Evolutionary conservation across 345 rosid genomes (phyloP), one percentile per base, ranked within the genome.

Genomic region (Populus nigra): DNA sequence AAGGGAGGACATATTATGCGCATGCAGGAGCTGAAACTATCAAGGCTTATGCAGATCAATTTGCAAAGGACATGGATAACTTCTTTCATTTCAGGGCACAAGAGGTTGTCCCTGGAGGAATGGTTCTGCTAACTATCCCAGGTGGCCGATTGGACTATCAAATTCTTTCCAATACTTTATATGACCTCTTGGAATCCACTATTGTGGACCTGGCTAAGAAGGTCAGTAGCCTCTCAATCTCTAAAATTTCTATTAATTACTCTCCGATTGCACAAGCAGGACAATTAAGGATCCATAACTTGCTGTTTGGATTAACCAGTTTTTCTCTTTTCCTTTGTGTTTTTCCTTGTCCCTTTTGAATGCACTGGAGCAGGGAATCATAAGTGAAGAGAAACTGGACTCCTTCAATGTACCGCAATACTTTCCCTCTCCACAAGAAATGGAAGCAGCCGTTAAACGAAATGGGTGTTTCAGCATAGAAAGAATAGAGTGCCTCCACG

Each of bases 381-480:
- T 76, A 53, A 55, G 33, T 35, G 63, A 76, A 47, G 78, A 31
- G 17, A 36, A 45, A 29, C 43, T 45, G 59, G 72, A 75, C 59
- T 16, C 39, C 20, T 66, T 75, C 27, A 66, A 75, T 36, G 36
- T 75, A 29, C 72, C 78, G 7, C 12, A 66, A 33, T 75, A 67
- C 59, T 29, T n/a, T 10, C 12, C 71, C 5, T 75, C 49, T 27
- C 71, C 78, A 31, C 16, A 45, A 29, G 78, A 75, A 50, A 3
- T 75, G 71, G 29, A 66, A 50, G 39, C 7, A 41, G 65, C 29
- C 10, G 33, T 66, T 9, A 63, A 75, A 67, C 4, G 41, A 5
- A 75, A 75, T 17, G 65, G 78, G 13, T 27, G 78, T 29, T 75
- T 75, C 23, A 20, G 0, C 3, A 5, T 66, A 27, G 78, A 39